These are phyloP conservation scores for Penicillium sp. DNA, from an alignment of 2,329 filamentous ascomycete genomes.

Conservation along the genomic window DNA sequence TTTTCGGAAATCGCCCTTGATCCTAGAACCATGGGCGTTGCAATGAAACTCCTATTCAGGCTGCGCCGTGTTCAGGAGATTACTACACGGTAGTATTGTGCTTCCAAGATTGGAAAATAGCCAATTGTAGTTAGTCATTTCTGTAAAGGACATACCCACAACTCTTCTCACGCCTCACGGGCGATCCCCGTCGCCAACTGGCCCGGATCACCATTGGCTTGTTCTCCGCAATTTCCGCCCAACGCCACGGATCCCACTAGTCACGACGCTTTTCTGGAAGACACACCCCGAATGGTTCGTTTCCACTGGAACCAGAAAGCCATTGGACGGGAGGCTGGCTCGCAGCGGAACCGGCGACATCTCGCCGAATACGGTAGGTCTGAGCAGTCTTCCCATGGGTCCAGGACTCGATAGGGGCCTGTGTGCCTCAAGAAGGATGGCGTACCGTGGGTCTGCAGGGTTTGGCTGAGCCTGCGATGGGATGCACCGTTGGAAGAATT, in stretches of 20 bases:
- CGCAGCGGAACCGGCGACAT: slow-evolving; percentile 1
- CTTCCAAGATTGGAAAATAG: neutral
- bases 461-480: neutral
- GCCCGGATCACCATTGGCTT: slow-evolving; percentile 11
- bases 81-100: too few species aligned
- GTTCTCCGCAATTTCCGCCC: slow-evolving; percentile 21
- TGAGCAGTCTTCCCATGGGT: slow-evolving; percentile 20
- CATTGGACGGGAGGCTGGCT: slow-evolving; percentile 1
- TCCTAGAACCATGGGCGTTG: slow-evolving; percentile 3
- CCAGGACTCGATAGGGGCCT: neutral
- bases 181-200: neutral
- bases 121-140: neutral
- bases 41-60: neutral
- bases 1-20: slow-evolving; percentile 14
- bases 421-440: slow-evolving; percentile 13
- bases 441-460: slow-evolving; percentile 21
- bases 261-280: slow-evolving; percentile 18
- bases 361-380: slow-evolving; percentile 14
- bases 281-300: neutral
- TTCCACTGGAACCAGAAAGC: neutral
- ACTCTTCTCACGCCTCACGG: neutral
- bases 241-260: slow-evolving; percentile 16
- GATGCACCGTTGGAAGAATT: neutral
- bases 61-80: too few species aligned
- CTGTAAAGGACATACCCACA: neutral